Evolutionary conservation across 495 filamentous ascomycete genomes (phyloP), one percentile per base, ranked within the genome.

Genomic region (Articulospora tetracladia): DNA sequence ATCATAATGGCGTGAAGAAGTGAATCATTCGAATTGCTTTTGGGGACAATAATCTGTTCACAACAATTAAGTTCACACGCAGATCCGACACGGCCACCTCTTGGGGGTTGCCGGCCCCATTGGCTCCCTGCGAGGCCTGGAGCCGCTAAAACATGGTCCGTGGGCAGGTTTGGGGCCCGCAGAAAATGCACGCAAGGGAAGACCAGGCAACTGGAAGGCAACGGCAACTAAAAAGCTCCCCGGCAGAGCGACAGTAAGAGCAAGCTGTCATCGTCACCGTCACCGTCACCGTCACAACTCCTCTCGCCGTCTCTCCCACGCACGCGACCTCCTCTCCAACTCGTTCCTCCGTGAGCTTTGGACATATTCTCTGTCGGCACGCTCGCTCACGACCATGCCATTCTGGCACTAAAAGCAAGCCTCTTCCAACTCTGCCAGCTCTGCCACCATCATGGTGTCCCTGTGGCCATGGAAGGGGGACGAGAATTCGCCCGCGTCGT

Each of bases 401-500:
- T 17, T 44, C 39, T 12, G 39, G 3, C n/a, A 15, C 39, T 32
- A 32, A 44, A 44, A 11, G 3, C 8, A 7, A 44, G n/a, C 17
- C 8, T 19, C 39, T 12, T 19, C 17, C 39, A 44, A 15, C 39
- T 44, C 13, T 32, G 30, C 30, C 30, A 32, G 13, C 30, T 32
- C 30, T 13, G 30, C 30, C n/a, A 30, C 51, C 61, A 58, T 57
- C 52, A 94, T 93, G 91, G 88, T 93, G 63, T 90, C 85, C 27
- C 79, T 94, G 36, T 95, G 91, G 91, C 91, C 85, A 62, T 91
- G 84, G 79, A 87, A 82, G 76, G 87, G 87, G 73, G 83, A 91
- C 60, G 85, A 90, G 66, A 88, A 83, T 70, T 96, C 93, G 64
- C 88, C 93, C 1, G 93, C 93, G 39, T 89, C 86, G 4, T 98